Percentiles rank a stretch among this genome's conserved stretches.
Evolutionary conservation across 2,329 filamentous ascomycete species (phyloP).

Genomic region (Xylaria sp.): DNA sequence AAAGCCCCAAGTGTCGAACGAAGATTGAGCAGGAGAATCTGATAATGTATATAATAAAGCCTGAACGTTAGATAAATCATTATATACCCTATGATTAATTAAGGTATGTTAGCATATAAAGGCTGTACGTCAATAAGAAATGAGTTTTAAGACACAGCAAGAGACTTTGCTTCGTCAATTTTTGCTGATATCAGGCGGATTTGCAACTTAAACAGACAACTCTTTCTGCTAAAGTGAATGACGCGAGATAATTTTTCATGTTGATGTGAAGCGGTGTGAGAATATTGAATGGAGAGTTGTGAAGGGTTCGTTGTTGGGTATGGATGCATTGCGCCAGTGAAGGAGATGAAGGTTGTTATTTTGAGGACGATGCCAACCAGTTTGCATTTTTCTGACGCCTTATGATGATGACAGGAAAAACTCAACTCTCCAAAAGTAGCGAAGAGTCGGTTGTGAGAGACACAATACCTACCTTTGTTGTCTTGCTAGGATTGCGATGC

Average conservation of each 20-base stretch:
- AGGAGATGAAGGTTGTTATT: neutral
- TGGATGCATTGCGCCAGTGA: conserved; percentile 8
- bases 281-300: neutral
- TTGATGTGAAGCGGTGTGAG: neutral
- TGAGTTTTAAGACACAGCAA: neutral
- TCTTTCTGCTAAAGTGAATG: neutral
- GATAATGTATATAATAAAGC: neutral
- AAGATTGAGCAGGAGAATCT: neutral
- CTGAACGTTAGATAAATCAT: neutral
- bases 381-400: neutral
- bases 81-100: neutral
- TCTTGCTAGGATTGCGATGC: conserved; percentile 7
- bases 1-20: neutral
- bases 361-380: neutral
- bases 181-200: neutral
- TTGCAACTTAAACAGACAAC: neutral
- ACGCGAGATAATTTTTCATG: neutral
- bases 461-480: neutral
- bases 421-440: too few species aligned
- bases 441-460: neutral
- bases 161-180: neutral
- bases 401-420: neutral
- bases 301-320: conserved; percentile 17
- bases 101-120: neutral
- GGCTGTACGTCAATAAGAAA: neutral